Conservation (phyloP, 352 stramenopile genomes). For the Globisporangium paddicum region DNA sequence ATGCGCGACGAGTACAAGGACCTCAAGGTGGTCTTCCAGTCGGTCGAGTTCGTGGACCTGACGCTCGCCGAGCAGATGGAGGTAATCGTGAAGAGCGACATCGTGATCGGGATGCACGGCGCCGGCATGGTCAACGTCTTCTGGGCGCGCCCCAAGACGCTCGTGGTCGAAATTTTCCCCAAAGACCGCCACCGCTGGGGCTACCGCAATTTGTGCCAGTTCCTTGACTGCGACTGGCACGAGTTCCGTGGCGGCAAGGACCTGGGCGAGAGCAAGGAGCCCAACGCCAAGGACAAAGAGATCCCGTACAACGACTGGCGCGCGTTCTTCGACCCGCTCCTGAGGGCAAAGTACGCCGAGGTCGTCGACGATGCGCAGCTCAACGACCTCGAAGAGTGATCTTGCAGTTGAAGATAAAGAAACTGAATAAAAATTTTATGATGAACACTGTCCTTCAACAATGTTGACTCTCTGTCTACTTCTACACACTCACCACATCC, state of each 20-base stretch:
- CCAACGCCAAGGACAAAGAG: slow-evolving; percentile 45
- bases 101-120: slow-evolving; percentile 82
- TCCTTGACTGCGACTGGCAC: slow-evolving; percentile 61
- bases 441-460: background rate
- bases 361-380: slow-evolving; percentile 5
- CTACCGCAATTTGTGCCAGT: slow-evolving; percentile 76
- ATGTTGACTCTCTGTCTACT: background rate
- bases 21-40: slow-evolving; percentile 38
- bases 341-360: slow-evolving; percentile 21
- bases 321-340: slow-evolving; percentile 44
- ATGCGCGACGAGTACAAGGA: slow-evolving; percentile 38
- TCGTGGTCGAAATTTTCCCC: slow-evolving; percentile 76
- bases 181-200: slow-evolving; percentile 46
- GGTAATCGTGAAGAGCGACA: slow-evolving; percentile 54
- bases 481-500: background rate
- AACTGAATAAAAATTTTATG: background rate
- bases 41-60: slow-evolving; percentile 60
- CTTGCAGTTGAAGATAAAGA: too few relatives aligned
- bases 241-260: slow-evolving; percentile 41
- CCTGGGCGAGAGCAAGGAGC: slow-evolving; percentile 21
- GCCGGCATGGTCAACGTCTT: slow-evolving; percentile 75
- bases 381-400: background rate
- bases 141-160: slow-evolving; percentile 46
- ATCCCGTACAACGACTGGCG: slow-evolving; percentile 52
- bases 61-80: slow-evolving; percentile 59